Conservation (phyloP, 2,329 filamentous ascomycete species). For the Pestalotiopsis sp. region DNA sequence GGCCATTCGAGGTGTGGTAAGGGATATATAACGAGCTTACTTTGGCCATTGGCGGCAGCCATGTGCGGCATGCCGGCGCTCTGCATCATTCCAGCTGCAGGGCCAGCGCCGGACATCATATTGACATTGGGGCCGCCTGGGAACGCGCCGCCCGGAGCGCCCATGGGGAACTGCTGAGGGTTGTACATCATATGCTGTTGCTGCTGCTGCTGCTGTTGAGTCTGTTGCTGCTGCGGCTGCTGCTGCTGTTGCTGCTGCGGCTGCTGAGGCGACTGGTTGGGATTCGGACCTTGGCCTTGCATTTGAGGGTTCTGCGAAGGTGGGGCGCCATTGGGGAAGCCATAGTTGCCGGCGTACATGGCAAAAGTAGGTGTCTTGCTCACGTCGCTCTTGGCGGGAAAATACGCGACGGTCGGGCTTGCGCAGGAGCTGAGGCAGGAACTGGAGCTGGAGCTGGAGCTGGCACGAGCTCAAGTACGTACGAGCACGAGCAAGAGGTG, state of each 20-base stretch:
- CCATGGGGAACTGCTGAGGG: conserved; percentile 60
- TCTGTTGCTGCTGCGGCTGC: conserved; percentile 16
- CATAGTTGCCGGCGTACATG: conserved; percentile 61
- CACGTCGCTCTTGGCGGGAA: background rate
- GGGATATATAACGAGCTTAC: conserved; percentile 44
- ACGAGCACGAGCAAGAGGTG: background rate
- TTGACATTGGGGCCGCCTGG: conserved; percentile 57
- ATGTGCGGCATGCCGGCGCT: conserved; percentile 62
- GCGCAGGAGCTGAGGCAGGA: too few species aligned
- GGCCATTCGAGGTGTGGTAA: background rate
- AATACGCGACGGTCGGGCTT: conserved; percentile 3
- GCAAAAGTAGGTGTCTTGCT: conserved; percentile 26
- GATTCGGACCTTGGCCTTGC: conserved; percentile 40
- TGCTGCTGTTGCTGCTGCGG: conserved; percentile 22
- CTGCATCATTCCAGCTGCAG: conserved; percentile 63
- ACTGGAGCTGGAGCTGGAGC: background rate
- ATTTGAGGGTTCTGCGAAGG: conserved; percentile 48
- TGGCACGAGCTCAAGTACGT: background rate
- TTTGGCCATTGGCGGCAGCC: conserved; percentile 58
- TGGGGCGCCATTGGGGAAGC: conserved; percentile 54
- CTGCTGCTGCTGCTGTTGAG: conserved; percentile 24
- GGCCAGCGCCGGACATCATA: conserved; percentile 56
- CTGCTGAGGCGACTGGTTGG: conserved; percentile 18
- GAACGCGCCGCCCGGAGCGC: conserved; percentile 48
- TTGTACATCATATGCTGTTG: conserved; percentile 57